phyloP scores from a whole-genome alignment of 805 yeast genomes.

The Huiozyma sinensis region DNA sequence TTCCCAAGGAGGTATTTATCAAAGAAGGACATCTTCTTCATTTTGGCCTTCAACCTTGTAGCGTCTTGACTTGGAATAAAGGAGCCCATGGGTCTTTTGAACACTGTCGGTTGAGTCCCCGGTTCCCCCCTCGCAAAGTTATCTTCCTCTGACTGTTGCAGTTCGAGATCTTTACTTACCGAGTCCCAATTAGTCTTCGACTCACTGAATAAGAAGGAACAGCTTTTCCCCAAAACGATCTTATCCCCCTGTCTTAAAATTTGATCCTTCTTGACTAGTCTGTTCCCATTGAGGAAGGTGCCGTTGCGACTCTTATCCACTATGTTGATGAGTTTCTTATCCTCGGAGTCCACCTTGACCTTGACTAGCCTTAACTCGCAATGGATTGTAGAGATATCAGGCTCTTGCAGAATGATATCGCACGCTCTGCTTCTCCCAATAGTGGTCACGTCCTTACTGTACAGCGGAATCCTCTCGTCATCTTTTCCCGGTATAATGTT shows the following conservation, averaged over 20 bases:
- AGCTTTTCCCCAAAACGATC: constrained; percentile 45
- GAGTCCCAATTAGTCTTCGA: constrained; percentile 26
- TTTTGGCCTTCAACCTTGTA: constrained; percentile 6
- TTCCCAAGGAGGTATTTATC: constrained; percentile 42
- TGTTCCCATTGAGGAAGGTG: constrained; percentile 49
- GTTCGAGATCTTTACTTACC: constrained; percentile 1
- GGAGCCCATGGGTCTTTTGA: constrained; percentile 21
- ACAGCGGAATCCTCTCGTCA: constrained; percentile 22
- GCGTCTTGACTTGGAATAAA: constrained; percentile 17
- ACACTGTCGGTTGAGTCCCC: constrained; percentile 9
- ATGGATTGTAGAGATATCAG: constrained; percentile 58
- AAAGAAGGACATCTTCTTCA: constrained; percentile 35
- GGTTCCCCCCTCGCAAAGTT: neutral
- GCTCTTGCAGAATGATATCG: constrained; percentile 42
- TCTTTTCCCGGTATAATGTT: constrained; percentile 27
- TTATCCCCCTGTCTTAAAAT: constrained; percentile 56
- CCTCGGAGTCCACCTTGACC: constrained; percentile 26
- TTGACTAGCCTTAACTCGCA: constrained; percentile 40
- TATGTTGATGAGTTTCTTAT: constrained; percentile 34
- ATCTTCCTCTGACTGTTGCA: neutral
- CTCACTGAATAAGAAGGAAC: constrained; percentile 33
- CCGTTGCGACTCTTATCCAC: constrained; percentile 55
- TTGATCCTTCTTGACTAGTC: constrained; percentile 36
- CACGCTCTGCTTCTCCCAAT: constrained; percentile 53
- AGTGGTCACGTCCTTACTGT: constrained; percentile 24